These are phyloP conservation scores for Xanthoconium separans DNA, from an alignment of 1,284 basidiomycete species.

Conservation along the genomic window DNA sequence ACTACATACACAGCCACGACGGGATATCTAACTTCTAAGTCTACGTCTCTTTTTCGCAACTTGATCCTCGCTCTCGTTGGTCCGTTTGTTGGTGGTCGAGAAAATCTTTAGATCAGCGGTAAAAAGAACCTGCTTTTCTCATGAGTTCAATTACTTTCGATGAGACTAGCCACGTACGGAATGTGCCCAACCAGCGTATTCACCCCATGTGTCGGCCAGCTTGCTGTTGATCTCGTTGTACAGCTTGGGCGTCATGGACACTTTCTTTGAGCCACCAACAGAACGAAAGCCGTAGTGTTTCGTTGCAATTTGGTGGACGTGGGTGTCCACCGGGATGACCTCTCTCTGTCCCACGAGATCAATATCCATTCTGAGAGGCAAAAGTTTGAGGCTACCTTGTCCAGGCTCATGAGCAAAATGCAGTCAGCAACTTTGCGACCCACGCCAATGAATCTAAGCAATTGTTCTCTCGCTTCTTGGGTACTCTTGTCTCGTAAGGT, in stretches of 20 bases:
- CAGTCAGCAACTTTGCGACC: slow-evolving; percentile 98
- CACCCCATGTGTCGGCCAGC: slow-evolving; percentile 72
- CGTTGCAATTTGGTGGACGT: slow-evolving; percentile 84
- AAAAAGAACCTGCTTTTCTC: slow-evolving; percentile 49
- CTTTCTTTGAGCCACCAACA: slow-evolving; percentile 51
- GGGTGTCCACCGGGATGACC: slow-evolving; percentile 90
- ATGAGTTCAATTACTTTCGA: slow-evolving; percentile 3
- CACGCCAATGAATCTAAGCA: slow-evolving; percentile 86
- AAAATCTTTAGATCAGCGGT: slow-evolving; percentile 56
- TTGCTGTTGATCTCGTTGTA: slow-evolving; percentile 76
- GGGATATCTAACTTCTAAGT: slow-evolving; percentile 4
- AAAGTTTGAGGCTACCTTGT: slow-evolving; percentile 60
- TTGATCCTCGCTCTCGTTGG: slow-evolving; percentile 29
- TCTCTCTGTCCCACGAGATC: slow-evolving; percentile 51
- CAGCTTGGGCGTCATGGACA: slow-evolving; percentile 69
- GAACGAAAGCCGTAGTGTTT: slow-evolving; percentile 78
- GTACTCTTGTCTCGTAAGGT: slow-evolving; percentile 56
- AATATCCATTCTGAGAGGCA: not conserved
- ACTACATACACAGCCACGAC: slow-evolving; percentile 19
- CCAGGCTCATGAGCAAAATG: slow-evolving; percentile 90
- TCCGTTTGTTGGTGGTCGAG: slow-evolving; percentile 32
- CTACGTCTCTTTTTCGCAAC: slow-evolving; percentile 22
- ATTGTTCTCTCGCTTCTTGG: slow-evolving; percentile 63
- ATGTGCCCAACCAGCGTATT: slow-evolving; percentile 91
- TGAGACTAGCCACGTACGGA: slow-evolving; percentile 51